phyloP scores from a whole-genome alignment of 371 early-diverging fungal genomes.

The Blakeslea trispora region DNA sequence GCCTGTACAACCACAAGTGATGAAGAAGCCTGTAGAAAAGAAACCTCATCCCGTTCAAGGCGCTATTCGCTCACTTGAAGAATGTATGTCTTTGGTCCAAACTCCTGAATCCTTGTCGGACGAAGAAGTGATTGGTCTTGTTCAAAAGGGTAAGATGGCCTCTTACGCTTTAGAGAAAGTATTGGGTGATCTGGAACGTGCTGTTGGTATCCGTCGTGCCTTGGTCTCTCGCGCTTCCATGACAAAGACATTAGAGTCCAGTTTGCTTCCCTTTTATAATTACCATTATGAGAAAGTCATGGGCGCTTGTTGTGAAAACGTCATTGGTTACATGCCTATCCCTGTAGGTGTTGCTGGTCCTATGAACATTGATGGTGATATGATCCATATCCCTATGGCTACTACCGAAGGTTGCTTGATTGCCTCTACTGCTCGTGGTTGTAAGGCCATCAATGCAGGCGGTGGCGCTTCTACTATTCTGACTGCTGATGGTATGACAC shows the following conservation, averaged over 20 bases:
- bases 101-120: constrained; percentile 54
- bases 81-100: constrained; percentile 61
- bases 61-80: constrained; percentile 62
- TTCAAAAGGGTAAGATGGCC: constrained; percentile 71
- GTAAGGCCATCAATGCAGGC: constrained; percentile 91
- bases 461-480: constrained; percentile 90
- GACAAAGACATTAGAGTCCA: constrained; percentile 66
- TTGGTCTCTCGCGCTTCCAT: constrained; percentile 72
- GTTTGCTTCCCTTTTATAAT: constrained; percentile 73
- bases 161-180: constrained; percentile 86
- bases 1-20: constrained; percentile 14
- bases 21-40: constrained; percentile 1
- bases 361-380: constrained; percentile 75
- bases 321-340: constrained; percentile 93
- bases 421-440: constrained; percentile 96
- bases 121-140: constrained; percentile 78
- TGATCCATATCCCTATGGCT: constrained; percentile 91
- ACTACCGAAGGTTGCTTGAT: constrained; percentile 96
- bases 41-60: constrained; percentile 13
- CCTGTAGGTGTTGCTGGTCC: constrained; percentile 93
- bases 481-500: constrained; percentile 90
- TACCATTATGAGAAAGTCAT: constrained; percentile 89
- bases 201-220: constrained; percentile 82
- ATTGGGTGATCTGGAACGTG: constrained; percentile 75
- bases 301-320: constrained; percentile 97